Percentiles rank a stretch among this genome's conserved stretches.
Evolutionary conservation across 768 basidiomycete species (phyloP).

Genomic region (Cubamyces lactineus): DNA sequence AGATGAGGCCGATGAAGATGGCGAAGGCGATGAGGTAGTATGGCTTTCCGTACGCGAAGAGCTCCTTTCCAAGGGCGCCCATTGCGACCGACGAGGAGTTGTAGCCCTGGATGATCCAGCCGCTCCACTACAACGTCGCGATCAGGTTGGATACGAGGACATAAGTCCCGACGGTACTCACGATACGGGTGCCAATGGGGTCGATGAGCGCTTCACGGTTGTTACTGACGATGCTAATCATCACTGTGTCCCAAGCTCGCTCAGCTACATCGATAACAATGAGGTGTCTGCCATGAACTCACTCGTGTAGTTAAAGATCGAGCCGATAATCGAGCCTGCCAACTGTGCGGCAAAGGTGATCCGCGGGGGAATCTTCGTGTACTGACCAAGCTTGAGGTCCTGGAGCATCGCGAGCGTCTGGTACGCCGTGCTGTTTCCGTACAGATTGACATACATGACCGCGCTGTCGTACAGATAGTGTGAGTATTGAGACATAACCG

Average conservation of each 20-base stretch:
- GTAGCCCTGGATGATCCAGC: constrained; percentile 55
- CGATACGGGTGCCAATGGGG: constrained; percentile 52
- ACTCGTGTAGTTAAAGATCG: constrained; percentile 57
- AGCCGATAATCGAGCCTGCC: constrained; percentile 53
- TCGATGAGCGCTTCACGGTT: constrained; percentile 51
- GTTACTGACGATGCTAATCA: constrained; percentile 48
- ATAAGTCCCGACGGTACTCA: constrained; percentile 27
- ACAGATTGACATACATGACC: constrained; percentile 59
- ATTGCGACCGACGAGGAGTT: constrained; percentile 60
- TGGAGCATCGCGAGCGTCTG: constrained; percentile 58
- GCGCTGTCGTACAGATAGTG: constrained; percentile 34
- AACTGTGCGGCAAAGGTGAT: constrained; percentile 53
- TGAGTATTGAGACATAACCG: not conserved
- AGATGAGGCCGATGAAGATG: constrained; percentile 54
- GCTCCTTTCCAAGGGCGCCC: constrained; percentile 56
- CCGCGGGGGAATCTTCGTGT: constrained; percentile 55
- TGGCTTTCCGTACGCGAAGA: constrained; percentile 51
- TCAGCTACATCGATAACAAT: not conserved
- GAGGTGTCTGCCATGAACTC: constrained; percentile 9
- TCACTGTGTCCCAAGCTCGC: constrained; percentile 40
- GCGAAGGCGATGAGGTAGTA: constrained; percentile 52
- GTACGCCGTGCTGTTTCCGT: constrained; percentile 54
- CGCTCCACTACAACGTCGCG: constrained; percentile 44
- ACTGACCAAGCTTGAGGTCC: constrained; percentile 58
- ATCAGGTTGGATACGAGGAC: too few relatives aligned